Base-by-base conservation (phyloP, 2,329 filamentous ascomycete species). In the Alternaria burnsii region DNA sequence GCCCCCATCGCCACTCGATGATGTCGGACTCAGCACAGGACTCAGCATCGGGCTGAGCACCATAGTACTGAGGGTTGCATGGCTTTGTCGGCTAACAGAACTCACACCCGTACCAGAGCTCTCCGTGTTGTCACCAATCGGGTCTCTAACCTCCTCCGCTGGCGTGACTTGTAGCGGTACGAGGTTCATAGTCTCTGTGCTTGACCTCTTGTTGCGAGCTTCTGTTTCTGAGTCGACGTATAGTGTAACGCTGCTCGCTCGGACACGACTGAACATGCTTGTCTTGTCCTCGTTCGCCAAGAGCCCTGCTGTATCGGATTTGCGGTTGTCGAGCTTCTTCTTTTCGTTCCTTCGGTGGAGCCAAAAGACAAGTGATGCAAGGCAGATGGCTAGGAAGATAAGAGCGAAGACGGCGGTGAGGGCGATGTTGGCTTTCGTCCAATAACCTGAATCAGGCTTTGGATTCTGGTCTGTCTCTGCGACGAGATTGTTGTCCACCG, bases 221-320 rank as follows among this genome's bases (percentile, higher is more conserved):
- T 72, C 63, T 14, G 54, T 47, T 40, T 72, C 65, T 5, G 65
- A 58, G 57, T 76, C 70, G 50, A 77, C 66, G 40, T 75, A 76
- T 11, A 77, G 53, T 0, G 68, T 71, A 9, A 77, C 65, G 51
- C 71, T 76, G 54, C 69, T 70, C 24, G 58, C 62, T n/a, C 71
- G 60, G 11, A 73, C 58, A 7, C 70, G 67, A 42, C 68, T 75
- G 69, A 76, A 77, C 75, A 77, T 76, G 67, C 53, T 72, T 14
- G 65, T 67, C 40, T 72, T 75, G 58, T 76, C 72, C 47, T 74
- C 71, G 46, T 74, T 65, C 9, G 60, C 65, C 41, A 77, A 65
- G 5, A 77, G 70, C 11, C 67, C 66, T 42, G 62, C 61, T 43
- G 71, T 71, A 24, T 71, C 70, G 26, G 71, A 65, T 46, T 50